Conservation (phyloP, 768 basidiomycete genomes). For the Suillus variegatus region DNA sequence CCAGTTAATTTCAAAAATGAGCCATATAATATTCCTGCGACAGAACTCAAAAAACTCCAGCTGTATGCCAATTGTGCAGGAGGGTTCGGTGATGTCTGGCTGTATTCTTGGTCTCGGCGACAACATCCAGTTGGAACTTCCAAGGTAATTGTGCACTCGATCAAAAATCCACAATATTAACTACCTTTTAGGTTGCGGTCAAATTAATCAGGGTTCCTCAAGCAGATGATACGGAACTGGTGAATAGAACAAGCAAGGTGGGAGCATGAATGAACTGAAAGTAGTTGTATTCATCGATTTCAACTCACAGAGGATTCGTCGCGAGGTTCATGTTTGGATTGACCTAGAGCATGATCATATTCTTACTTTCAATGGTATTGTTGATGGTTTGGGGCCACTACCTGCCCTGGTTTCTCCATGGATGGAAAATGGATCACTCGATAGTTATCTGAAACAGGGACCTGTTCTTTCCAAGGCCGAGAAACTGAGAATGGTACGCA, state of each 20-base stretch:
- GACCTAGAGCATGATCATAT: slow-evolving; percentile 17
- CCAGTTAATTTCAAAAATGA: not conserved
- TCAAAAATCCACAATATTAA: not conserved
- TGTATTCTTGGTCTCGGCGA: slow-evolving; percentile 1
- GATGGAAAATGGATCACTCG: slow-evolving; percentile 32
- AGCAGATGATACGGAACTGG: not conserved
- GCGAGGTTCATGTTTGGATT: slow-evolving; percentile 10
- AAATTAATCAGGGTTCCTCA: slow-evolving; percentile 6
- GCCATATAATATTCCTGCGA: not conserved
- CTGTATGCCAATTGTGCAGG: not conserved
- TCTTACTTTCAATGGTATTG: slow-evolving; percentile 19
- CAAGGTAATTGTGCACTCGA: not conserved
- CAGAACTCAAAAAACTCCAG: not conserved
- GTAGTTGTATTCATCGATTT: not conserved
- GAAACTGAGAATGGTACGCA: slow-evolving; percentile 18
- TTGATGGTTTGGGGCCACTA: slow-evolving; percentile 21
- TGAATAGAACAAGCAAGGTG: slow-evolving; percentile 4
- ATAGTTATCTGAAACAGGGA: slow-evolving; percentile 24
- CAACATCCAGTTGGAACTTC: not conserved
- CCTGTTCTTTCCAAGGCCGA: slow-evolving; percentile 2
- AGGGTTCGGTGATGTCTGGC: slow-evolving; percentile 13
- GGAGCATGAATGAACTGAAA: not conserved
- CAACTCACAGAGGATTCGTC: slow-evolving; percentile 4
- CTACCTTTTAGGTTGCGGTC: slow-evolving; percentile 8
- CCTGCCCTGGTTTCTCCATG: slow-evolving; percentile 26